phyloP scores from a whole-genome alignment of 2,329 filamentous ascomycete genomes.

The Sporothrix curviconia region DNA sequence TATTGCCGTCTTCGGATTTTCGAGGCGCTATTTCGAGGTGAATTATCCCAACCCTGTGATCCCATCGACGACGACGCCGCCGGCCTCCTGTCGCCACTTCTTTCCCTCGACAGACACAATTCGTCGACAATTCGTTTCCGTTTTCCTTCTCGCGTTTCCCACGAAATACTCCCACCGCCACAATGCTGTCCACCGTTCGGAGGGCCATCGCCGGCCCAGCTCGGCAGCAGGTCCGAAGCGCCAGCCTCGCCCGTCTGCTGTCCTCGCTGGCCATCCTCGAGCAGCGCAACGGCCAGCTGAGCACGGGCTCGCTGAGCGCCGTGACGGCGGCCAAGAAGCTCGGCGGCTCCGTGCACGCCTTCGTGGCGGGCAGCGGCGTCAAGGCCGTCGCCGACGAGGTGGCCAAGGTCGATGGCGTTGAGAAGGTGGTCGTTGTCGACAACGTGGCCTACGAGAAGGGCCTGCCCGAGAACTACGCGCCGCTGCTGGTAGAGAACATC shows the following conservation, averaged over 20 bases:
- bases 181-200: conserved; percentile 19
- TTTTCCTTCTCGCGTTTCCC: not conserved
- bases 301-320: conserved; percentile 72
- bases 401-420: conserved; percentile 80
- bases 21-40: conserved; percentile 3
- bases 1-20: conserved; percentile 9
- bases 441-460: conserved; percentile 92
- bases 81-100: not conserved
- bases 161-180: not conserved
- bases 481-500: conserved; percentile 89
- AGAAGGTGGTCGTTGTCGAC: conserved; percentile 85
- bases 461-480: conserved; percentile 89
- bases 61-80: not conserved
- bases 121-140: not conserved
- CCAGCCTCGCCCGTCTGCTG: conserved; percentile 60
- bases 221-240: conserved; percentile 28
- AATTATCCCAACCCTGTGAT: not conserved
- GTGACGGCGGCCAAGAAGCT: conserved; percentile 81
- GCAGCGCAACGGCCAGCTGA: conserved; percentile 84
- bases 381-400: conserved; percentile 74
- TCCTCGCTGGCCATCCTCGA: conserved; percentile 90
- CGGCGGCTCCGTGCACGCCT: conserved; percentile 77
- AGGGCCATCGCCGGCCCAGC: conserved; percentile 11
- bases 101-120: not conserved
- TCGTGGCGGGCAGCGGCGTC: conserved; percentile 75